Evolutionary conservation across 1,139 yeast genomes (phyloP).

Genomic region (Candida tetrigidarum): DNA sequence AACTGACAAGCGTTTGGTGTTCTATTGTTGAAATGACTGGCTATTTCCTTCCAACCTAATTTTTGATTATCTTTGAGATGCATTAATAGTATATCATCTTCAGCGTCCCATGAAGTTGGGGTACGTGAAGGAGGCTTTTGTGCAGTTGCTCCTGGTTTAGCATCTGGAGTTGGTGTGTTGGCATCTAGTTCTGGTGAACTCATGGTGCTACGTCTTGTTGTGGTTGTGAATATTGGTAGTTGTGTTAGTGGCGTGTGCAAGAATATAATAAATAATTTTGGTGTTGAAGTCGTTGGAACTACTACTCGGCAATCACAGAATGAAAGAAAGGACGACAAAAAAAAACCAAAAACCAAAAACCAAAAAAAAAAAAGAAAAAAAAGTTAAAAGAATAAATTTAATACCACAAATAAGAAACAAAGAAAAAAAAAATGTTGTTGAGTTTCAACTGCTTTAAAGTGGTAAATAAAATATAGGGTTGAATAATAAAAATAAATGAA

Average conservation of each 20-base stretch:
- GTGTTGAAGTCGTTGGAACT: neutral
- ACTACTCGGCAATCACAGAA: constrained; percentile 4
- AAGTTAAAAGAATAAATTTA: neutral
- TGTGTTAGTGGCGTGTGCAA: no score
- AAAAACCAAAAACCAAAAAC: neutral
- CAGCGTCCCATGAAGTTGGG: constrained; percentile 79
- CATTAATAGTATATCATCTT: constrained; percentile 68
- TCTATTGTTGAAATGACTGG: constrained; percentile 68
- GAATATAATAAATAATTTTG: no score
- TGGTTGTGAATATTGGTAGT: neutral
- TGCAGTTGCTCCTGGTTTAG: constrained; percentile 10
- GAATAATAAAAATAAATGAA: neutral
- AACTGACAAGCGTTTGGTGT: constrained; percentile 83
- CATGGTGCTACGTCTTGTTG: constrained; percentile 3
- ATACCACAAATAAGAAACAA: no score
- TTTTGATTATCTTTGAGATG: constrained; percentile 73
- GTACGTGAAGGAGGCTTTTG: constrained; percentile 41
- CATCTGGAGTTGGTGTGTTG: constrained; percentile 5
- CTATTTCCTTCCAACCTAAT: constrained; percentile 79
- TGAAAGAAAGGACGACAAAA: no score
- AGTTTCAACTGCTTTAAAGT: no score
- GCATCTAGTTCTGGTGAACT: constrained; percentile 13
- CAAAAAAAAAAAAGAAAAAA: neutral
- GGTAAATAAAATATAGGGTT: no score
- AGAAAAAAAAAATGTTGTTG: no score